Evolutionary conservation across 139 green algal genomes (phyloP), one percentile per base, ranked within the genome.

Genomic region (Tetradesmus lagerheimii): DNA sequence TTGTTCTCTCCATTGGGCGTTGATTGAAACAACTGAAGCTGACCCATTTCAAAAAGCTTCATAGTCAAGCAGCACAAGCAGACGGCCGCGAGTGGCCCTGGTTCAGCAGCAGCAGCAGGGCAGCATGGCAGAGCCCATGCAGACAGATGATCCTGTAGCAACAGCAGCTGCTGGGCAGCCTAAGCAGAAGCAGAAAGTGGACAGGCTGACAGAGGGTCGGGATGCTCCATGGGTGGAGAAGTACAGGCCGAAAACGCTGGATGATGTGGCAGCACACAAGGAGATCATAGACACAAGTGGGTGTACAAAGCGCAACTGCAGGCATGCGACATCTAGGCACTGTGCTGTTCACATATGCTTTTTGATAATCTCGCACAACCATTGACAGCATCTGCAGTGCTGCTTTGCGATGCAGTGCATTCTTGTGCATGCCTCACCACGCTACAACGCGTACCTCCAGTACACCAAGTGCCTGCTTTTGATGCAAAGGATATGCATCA

Each of bases 261-360:
- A 98, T 45, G 97, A 99, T 84, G 97, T 99, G 31, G 95, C 97
- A 27, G 97, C 97, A 14, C 98, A 99, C 91, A 98, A 97, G 34
- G 96, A 99, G 64, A 99, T 99, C 92, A 97, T 99, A 23, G 97
- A 99, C 77, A 99, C 98, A 29, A 99, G 96, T 99, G 87, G 89
- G 95, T 89, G 25, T 9, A 11, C 8, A 16, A 37, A 34, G 20
- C 47, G 9, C 45, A 27, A 2, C 15, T 64, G 47, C 67, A 43
- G 16, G 27, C 62, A 79, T 25, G 4, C 34, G 20, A 1, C 34
- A n/a, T 23, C 45, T 53, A 74, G 9, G n/a, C 71, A 84, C 18
- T 47, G 12, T 79, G 71, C 71, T 37, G 15, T 34, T 67, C 11
- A 80, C n/a, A 53, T 1, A 75, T 53, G 39, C 27, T 80, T 38